Evolutionary conservation across 441 rosid species (phyloP).

Genomic region (Croton setiger): DNA sequence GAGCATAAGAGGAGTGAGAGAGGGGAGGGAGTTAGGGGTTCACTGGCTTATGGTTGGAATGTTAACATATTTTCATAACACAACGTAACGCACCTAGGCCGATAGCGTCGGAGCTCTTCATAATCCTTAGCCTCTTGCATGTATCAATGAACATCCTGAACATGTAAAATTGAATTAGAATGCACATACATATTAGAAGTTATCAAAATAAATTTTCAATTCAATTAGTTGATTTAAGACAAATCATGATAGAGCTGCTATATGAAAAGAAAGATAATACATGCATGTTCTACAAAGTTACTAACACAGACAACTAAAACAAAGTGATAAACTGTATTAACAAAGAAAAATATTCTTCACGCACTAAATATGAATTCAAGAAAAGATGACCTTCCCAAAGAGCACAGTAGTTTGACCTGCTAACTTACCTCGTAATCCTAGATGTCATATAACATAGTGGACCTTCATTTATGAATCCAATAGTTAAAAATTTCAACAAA

Average conservation of each 20-base stretch:
- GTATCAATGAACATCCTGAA: slow-evolving; percentile 86
- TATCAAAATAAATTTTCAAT: not conserved
- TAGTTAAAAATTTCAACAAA: no score
- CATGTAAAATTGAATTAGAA: not conserved
- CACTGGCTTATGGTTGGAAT: not conserved
- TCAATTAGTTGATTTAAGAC: not conserved
- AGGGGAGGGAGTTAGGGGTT: not conserved
- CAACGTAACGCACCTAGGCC: slow-evolving; percentile 59
- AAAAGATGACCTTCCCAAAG: not conserved
- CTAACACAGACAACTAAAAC: not conserved
- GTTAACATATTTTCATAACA: not conserved
- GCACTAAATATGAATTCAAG: not conserved
- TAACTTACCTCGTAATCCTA: not conserved
- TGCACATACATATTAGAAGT: not conserved
- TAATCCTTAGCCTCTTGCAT: slow-evolving; percentile 84
- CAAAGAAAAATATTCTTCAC: not conserved
- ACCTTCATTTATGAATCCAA: not conserved
- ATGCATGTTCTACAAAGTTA: not conserved
- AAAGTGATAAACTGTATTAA: not conserved
- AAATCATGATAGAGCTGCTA: not conserved
- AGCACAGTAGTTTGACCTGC: not conserved
- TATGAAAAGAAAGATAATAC: not conserved
- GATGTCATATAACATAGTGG: not conserved
- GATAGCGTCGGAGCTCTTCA: slow-evolving; percentile 92
- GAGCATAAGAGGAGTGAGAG: no score